Conservation (phyloP, 805 yeast species). For the Candida yuanshanica region DNA sequence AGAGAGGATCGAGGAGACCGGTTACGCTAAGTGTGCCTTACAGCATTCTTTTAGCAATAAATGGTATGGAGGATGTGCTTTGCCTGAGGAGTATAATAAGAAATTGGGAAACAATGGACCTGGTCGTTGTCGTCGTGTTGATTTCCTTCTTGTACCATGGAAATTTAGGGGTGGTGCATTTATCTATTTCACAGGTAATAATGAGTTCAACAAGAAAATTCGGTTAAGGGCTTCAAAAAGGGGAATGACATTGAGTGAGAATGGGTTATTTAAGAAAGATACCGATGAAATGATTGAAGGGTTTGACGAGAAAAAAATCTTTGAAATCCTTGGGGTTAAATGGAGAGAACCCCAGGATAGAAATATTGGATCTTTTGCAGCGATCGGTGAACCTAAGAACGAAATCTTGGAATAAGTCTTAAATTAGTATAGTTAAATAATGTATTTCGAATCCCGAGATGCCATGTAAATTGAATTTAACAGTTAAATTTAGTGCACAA, state of each 20-base stretch:
- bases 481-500: too few species aligned
- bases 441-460: too few species aligned
- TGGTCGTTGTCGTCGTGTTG: conserved; percentile 45
- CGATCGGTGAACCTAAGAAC: not conserved
- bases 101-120: conserved; percentile 27
- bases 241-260: conserved; percentile 34
- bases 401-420: not conserved
- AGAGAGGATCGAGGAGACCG: conserved; percentile 20
- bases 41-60: conserved; percentile 15
- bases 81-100: conserved; percentile 19
- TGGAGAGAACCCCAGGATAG: conserved; percentile 25
- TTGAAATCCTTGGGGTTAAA: conserved; percentile 37
- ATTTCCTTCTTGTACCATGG: conserved; percentile 43
- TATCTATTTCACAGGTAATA: conserved; percentile 52
- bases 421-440: too few species aligned
- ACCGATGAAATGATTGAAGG: conserved; percentile 33
- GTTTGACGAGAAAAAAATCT: conserved; percentile 38
- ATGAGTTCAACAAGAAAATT: conserved; percentile 42
- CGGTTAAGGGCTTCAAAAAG: conserved; percentile 37
- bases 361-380: conserved; percentile 18
- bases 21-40: conserved; percentile 24
- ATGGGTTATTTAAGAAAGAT: conserved; percentile 35
- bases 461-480: too few species aligned
- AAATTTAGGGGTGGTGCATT: conserved; percentile 39
- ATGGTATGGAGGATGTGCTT: conserved; percentile 32